Evolutionary conservation across 2,329 filamentous ascomycete species (phyloP).

Genomic region (Microdochium bolleyi): DNA sequence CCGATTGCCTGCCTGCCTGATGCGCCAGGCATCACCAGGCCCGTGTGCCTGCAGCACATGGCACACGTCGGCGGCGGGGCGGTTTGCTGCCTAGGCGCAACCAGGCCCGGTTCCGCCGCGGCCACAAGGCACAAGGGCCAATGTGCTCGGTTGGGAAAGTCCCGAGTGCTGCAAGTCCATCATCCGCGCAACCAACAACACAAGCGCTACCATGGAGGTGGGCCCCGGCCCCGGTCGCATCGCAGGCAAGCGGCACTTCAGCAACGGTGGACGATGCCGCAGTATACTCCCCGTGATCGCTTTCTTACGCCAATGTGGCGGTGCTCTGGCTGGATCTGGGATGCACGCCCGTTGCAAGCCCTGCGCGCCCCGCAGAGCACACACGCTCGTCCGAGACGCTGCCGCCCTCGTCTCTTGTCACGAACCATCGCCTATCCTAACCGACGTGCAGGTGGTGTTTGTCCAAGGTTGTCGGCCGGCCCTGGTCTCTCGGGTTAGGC

Average conservation of each 20-base stretch:
- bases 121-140: background rate
- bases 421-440: too few relatives aligned
- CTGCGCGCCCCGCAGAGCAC: too few relatives aligned
- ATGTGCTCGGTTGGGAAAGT: background rate
- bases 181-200: background rate
- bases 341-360: background rate
- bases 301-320: background rate
- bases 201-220: background rate
- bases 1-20: background rate
- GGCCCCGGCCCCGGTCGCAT: background rate
- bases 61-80: background rate
- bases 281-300: background rate
- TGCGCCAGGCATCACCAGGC: background rate
- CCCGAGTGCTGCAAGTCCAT: too few relatives aligned
- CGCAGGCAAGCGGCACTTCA: background rate
- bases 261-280: background rate
- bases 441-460: too few relatives aligned
- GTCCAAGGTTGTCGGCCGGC: background rate
- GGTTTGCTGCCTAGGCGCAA: background rate
- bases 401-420: too few relatives aligned
- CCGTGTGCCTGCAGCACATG: background rate
- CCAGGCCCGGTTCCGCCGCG: background rate
- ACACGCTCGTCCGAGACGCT: background rate
- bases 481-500: background rate
- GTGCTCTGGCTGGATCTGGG: background rate